Conservation (phyloP, 345 rosid genomes). For the Pistacia integerrima region DNA sequence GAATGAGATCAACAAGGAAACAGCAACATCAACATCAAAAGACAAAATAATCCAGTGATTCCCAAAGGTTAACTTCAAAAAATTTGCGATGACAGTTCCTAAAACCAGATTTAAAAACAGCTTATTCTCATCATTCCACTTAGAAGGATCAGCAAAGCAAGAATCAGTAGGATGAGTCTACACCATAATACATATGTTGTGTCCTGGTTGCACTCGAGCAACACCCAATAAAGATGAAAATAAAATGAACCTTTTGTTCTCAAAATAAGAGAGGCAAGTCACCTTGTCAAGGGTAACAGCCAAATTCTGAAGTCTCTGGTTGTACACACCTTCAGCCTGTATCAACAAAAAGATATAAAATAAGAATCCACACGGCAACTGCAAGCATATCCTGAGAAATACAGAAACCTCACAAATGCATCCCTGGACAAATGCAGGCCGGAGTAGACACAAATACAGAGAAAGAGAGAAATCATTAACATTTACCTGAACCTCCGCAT, state of each 20-base stretch:
- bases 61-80: not conserved
- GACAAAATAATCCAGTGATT: not conserved
- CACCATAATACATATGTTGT: not conserved
- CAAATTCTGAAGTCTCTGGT: constrained; percentile 99
- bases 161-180: not conserved
- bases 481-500: constrained; percentile 98
- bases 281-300: constrained; percentile 99
- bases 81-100: constrained; percentile 1
- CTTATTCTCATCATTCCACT: not conserved
- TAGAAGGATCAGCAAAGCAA: not conserved
- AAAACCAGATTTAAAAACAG: not conserved
- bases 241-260: not conserved
- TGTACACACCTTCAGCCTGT: constrained; percentile 99
- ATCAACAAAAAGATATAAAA: constrained; percentile 16
- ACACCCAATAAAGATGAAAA: not conserved
- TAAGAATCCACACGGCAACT: constrained; percentile 28
- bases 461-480: constrained; percentile 12
- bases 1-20: not conserved
- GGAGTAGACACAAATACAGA: constrained; percentile 2
- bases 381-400: constrained; percentile 5
- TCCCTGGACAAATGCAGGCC: not conserved
- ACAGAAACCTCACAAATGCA: not conserved
- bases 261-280: constrained; percentile 20
- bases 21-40: not conserved
- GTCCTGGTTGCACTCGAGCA: not conserved